phyloP scores from a whole-genome alignment of 805 yeast species.

The Saccharomyces paradoxus region DNA sequence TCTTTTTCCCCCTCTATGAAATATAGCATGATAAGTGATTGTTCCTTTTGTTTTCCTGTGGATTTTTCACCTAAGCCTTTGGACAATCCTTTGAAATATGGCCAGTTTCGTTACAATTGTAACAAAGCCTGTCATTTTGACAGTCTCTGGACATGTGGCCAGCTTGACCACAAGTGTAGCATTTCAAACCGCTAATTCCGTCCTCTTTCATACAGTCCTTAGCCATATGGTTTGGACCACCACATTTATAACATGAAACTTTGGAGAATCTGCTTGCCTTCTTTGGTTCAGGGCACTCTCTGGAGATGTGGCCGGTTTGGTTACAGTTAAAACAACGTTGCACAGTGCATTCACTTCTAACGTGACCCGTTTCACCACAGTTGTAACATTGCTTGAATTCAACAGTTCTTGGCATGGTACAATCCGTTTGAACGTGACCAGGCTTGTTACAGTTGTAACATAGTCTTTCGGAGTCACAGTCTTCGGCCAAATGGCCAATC shows the following conservation, averaged over 20 bases:
- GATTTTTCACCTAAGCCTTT: conserved; percentile 2
- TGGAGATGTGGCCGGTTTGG: conserved; percentile 74
- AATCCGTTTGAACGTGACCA: conserved; percentile 82
- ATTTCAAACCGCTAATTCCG: conserved; percentile 40
- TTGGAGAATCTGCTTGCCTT: conserved; percentile 17
- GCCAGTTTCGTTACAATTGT: conserved; percentile 52
- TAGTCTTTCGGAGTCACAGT: conserved; percentile 78
- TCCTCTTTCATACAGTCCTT: conserved; percentile 75
- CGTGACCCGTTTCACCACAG: conserved; percentile 87
- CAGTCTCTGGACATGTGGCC: conserved; percentile 90
- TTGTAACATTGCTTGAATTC: conserved; percentile 85
- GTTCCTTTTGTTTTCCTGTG: background rate
- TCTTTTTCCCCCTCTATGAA: background rate
- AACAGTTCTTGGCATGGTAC: conserved; percentile 82
- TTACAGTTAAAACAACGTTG: conserved; percentile 76
- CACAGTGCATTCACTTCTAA: conserved; percentile 72
- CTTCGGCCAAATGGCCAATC: conserved; percentile 84
- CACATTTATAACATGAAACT: conserved; percentile 75
- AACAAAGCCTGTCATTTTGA: conserved; percentile 43
- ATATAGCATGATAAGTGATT: background rate
- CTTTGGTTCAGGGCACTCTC: conserved; percentile 54
- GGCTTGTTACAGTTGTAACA: conserved; percentile 90
- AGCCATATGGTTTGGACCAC: conserved; percentile 89
- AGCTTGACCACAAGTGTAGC: conserved; percentile 85
- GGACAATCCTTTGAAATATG: conserved; percentile 81